phyloP scores from a whole-genome alignment of 345 rosid species.

The Pelargonium nanum region DNA sequence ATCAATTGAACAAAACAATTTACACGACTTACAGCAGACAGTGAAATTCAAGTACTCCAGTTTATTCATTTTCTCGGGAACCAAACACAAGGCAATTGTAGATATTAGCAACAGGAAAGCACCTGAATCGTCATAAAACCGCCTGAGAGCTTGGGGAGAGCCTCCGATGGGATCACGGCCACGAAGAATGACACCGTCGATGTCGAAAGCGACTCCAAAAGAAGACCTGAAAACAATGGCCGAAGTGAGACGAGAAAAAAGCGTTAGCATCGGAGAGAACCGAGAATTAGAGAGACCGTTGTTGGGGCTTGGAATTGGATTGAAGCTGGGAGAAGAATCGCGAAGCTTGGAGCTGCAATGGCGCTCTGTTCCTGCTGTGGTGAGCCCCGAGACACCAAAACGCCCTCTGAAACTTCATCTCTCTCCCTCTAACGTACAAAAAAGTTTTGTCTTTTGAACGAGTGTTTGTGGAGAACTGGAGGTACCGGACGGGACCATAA shows the following conservation, averaged over 20 bases:
- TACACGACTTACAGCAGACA: too few relatives aligned
- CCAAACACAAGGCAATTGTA: too few relatives aligned
- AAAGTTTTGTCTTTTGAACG: too few relatives aligned
- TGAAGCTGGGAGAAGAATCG: constrained; percentile 4
- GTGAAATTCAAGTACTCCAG: background rate
- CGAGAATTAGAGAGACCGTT: background rate
- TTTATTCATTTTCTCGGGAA: background rate
- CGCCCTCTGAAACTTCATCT: background rate
- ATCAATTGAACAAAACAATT: background rate
- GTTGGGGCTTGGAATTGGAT: background rate
- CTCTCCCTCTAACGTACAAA: too few relatives aligned
- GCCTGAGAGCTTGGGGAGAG: constrained; percentile 44
- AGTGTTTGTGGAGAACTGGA: too few relatives aligned
- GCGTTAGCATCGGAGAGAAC: background rate
- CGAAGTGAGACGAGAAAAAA: background rate
- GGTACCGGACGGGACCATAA: too few relatives aligned
- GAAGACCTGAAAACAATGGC: constrained; percentile 20
- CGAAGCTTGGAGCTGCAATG: constrained; percentile 4
- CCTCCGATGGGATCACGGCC: constrained; percentile 60
- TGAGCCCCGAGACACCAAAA: background rate
- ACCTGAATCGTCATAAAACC: constrained; percentile 55
- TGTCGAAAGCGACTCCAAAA: constrained; percentile 78
- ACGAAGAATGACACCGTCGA: constrained; percentile 75
- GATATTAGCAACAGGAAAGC: constrained; percentile 11
- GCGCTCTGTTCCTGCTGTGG: constrained; percentile 6